Base-by-base conservation (phyloP, 176 grass and related monocot species). In the Carex pumila region DNA sequence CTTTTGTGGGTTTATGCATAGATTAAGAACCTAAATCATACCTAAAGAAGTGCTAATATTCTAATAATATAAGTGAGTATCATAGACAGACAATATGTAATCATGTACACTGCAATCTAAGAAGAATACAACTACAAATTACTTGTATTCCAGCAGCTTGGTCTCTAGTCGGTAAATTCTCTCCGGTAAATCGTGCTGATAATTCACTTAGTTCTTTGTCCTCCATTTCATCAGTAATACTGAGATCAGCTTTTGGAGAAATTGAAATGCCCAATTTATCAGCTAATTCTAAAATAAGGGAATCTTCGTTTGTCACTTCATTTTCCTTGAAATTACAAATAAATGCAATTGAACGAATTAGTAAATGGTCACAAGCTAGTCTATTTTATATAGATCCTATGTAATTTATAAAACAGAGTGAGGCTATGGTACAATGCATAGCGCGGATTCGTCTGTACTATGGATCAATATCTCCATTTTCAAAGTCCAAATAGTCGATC, bases 151-250 rank as follows among this genome's bases (percentile, higher is more conserved):
- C 91, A 79, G 86, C 79, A 65, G 75, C 71, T 62, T 93, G 91
- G 79, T 97, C 88, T 36, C 53, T 84, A 17, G 81, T 93, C 34
- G 88, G 94, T 65, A 87, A 85, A 45, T 85, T 90, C 83, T 93
- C 91, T 63, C 88, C 91, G 71, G 83, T 79, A 87, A 97, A 89
- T 76, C 86, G 89, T 12, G 88, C 88, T 8, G 91, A 90, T 70
- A 94, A 86, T 71, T 90, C 89, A 85, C 80, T 57, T 71, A 98
- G 88, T 89, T 98, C 95, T 89, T 90, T 91, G 60, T 98, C 95
- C 31, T 91, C 85, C 66, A 71, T 81, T 91, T 98, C 91, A 15
- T 98, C 87, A 21, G 88, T 87, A 87, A 91, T 84, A 81, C 84
- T 91, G 86, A 70, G 58, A 73, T 90, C 76, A 84, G 52, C 62